A percentile compares a stretch with the other conserved stretches of the same genome.
These are phyloP conservation scores for Fusarium miscanthi DNA, from an alignment of 2,329 filamentous ascomycete genomes.

Conservation along the genomic window DNA sequence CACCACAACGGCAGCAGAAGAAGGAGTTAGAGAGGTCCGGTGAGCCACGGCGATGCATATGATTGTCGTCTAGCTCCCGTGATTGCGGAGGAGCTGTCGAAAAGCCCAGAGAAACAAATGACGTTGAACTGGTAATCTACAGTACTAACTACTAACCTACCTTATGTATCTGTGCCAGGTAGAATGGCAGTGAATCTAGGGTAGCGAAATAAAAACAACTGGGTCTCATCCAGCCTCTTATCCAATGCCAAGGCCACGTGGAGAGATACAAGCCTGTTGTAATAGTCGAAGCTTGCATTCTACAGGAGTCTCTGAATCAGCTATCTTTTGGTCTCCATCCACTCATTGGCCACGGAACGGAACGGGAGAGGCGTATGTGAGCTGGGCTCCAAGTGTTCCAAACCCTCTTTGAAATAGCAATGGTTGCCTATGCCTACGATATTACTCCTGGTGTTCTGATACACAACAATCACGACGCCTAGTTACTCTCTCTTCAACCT, in stretches of 20 bases:
- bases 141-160: not conserved
- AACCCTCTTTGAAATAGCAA: not conserved
- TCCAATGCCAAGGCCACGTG: conserved; percentile 44
- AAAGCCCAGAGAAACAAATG: not conserved
- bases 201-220: not conserved
- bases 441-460: not conserved
- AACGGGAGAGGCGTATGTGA: conserved; percentile 31
- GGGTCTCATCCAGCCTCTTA: conserved; percentile 2
- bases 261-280: conserved; percentile 13
- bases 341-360: conserved; percentile 19
- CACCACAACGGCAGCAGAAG: not conserved
- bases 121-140: not conserved
- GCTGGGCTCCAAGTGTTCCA: not conserved
- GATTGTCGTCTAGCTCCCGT: not conserved
- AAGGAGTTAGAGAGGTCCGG: conserved; percentile 12
- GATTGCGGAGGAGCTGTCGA: not conserved
- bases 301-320: not conserved
- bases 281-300: conserved; percentile 18
- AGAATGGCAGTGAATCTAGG: not conserved
- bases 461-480: not conserved
- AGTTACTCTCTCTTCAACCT: not conserved
- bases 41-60: not conserved
- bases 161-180: not conserved
- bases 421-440: conserved; percentile 8
- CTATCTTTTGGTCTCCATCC: not conserved